A percentile compares a stretch with the other conserved stretches of the same genome.
Conservation (phyloP, 106 monocot species). For the Platanthera zijinensis region DNA sequence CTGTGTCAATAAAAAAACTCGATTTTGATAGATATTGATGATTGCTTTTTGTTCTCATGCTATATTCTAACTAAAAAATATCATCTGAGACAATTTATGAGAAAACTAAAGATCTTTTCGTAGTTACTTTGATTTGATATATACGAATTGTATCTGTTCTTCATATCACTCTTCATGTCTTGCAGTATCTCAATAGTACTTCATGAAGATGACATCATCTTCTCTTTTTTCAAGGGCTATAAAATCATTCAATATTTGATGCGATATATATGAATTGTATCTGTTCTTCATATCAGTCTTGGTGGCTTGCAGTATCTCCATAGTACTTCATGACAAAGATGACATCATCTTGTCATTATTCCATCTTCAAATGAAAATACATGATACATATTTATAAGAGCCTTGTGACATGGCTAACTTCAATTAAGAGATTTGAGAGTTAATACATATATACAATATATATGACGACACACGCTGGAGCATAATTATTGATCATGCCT, state of each 20-base stretch:
- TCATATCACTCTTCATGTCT: background rate
- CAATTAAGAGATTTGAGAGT: too few relatives aligned
- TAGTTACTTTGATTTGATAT: background rate
- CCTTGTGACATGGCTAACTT: too few relatives aligned
- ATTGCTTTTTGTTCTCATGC: background rate
- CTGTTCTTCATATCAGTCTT: background rate
- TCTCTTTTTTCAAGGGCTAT: too few relatives aligned
- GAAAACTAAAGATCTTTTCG: background rate
- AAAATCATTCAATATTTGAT: too few relatives aligned
- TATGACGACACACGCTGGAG: too few relatives aligned
- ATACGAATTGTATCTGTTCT: background rate
- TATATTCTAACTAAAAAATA: background rate
- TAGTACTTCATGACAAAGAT: background rate
- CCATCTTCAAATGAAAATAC: too few relatives aligned
- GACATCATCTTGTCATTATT: too few relatives aligned
- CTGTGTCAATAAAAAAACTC: background rate
- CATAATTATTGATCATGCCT: too few relatives aligned
- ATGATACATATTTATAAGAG: too few relatives aligned
- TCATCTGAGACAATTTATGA: background rate
- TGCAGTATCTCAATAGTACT: background rate
- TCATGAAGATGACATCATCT: too few relatives aligned
- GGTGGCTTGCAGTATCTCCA: background rate
- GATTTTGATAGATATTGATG: background rate
- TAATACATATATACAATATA: too few relatives aligned
- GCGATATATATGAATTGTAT: background rate